Conservation (phyloP, 192 early-diverging fungal genomes). For the Entomortierella beljakovae region DNA sequence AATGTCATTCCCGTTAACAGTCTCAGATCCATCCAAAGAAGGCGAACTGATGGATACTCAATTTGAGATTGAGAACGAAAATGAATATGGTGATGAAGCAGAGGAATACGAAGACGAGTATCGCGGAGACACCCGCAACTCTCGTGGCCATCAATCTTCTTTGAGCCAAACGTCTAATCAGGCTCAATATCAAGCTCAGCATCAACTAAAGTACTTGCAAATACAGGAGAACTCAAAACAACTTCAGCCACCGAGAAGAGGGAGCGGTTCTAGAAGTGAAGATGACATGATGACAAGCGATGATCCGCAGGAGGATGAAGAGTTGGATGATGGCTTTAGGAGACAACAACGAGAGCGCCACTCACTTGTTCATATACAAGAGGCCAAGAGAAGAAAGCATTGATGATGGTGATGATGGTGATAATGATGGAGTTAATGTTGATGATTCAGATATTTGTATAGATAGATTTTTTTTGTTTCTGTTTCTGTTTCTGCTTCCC, state of each 20-base stretch:
- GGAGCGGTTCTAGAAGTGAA: neutral
- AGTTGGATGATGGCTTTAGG: neutral
- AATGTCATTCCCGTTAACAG: constrained; percentile 55
- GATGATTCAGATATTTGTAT: no score
- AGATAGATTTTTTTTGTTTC: no score
- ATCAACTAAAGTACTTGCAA: neutral
- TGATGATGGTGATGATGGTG: no score
- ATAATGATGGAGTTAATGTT: no score
- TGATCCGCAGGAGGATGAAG: neutral
- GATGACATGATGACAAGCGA: constrained; percentile 13
- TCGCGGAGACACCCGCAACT: no score
- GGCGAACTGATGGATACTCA: constrained; percentile 39
- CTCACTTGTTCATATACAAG: constrained; percentile 11
- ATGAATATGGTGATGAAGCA: constrained; percentile 19
- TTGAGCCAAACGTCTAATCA: neutral
- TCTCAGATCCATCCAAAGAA: constrained; percentile 53
- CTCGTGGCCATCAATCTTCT: neutral
- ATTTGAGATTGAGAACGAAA: constrained; percentile 22
- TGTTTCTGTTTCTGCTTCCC: no score
- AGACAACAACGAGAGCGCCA: constrained; percentile 18
- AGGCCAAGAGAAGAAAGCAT: constrained; percentile 28
- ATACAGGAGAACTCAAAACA: neutral
- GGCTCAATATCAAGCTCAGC: neutral
- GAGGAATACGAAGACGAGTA: neutral
- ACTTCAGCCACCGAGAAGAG: neutral